Base-by-base conservation (phyloP, 2,329 filamentous ascomycete species). In the Talaromyces verruculosus region DNA sequence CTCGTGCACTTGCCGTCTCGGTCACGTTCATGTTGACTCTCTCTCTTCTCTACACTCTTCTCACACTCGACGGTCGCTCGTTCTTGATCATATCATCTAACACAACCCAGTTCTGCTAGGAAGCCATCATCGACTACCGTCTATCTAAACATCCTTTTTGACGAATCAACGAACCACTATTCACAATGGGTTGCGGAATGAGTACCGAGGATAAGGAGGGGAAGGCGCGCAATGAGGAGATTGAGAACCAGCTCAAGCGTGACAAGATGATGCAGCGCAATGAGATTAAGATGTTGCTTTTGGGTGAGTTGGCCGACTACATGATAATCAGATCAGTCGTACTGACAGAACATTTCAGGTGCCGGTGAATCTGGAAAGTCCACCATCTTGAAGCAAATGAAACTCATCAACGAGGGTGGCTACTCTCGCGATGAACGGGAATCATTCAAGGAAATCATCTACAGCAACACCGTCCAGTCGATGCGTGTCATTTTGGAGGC, bases 191-290 rank as follows among this genome's bases (percentile, higher is more conserved):
- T 89, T 99, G 95, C 82, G 94, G 94, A 83, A 96, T 97, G 92
- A 98, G 94, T 81, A 97, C 95, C 78, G 95, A 98, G 85, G 95
- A 98, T 84, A 97, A 97, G 90, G 95, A 98, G 93, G 94, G 95
- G 84, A 98, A 97, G 91, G 92, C 93, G 85, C 90, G 95, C 75
- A 98, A 99, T 80, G 95, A 99, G 87, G 94, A 98, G 88, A 99
- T 99, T 78, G 95, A 99, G 84, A 98, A 97, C 81, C 94, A 98
- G 85, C 85, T 98, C 79, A 98, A 97, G 88, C 88, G 92, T 80
- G 95, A 99, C 79, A 96, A 96, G 84, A 91, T 98, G 91, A 91
- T 96, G 86, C 93, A 97, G 84, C 90, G 94, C 76, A 99, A 99
- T 75, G 95, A 99, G 84, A 99, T 99, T 85, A 99, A 99, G 88